Base-by-base conservation (phyloP, 2,329 filamentous ascomycete genomes). In the Neonectria sp. region DNA sequence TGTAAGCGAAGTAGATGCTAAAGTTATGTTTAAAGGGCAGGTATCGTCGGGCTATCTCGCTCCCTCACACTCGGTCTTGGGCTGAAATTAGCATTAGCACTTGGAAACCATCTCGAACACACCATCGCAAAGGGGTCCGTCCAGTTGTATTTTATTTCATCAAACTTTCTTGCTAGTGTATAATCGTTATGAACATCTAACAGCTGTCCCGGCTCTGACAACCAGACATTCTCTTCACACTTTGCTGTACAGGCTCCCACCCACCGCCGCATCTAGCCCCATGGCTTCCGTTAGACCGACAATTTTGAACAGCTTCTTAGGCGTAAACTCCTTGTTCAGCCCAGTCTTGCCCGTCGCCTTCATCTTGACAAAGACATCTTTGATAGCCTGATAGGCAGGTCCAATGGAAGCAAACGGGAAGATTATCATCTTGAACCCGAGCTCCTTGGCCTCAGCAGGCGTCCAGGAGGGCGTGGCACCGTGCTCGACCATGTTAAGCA, bases 341-440 rank as follows among this genome's bases (percentile, higher is more conserved):
- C 77, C 84, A 3, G 71, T 71, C 13, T 5, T 40, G 60, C 82
- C 82, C 6, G 75, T 72, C 40, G 73, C 70, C 78, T 83, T 84
- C 17, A 86, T 70, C 21, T 74, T 69, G 25, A 77, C 65, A 17
- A 83, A 71, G 4, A 77, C 81, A 25, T 80, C 79, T 43, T 76
- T 77, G 17, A 86, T 83, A 6, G 82, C 83, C 9, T 77, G 68
- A 60, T 84, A 84, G 0, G 83, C 86, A 6, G 86, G 84, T 13
- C 81, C 85, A 46, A 89, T 76, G 0, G 84, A 81, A 8, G 83
- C 78, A 55, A 84, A 84, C 5, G 88, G 87, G 73, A 87, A 89
- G 63, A 91, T 91, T 53, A 89, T 86, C 63, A 91, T 82, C 65
- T 84, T 83, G 77, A 88, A 91, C 0, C 89, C 89, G 72, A 90